phyloP scores from a whole-genome alignment of 495 filamentous ascomycete species.

The Hypoxylon fuscum region DNA sequence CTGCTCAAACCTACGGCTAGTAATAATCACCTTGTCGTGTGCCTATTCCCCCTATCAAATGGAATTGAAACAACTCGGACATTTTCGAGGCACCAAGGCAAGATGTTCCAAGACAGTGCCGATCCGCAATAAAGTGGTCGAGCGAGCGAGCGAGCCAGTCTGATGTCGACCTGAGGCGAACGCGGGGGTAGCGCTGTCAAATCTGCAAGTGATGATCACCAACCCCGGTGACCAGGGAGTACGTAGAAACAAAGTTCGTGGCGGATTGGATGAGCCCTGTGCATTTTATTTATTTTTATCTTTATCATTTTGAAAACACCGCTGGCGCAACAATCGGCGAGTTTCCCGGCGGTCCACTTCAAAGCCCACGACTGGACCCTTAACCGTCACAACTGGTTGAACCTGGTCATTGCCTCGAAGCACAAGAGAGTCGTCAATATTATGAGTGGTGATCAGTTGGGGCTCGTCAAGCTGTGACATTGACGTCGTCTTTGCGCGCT shows the following conservation, averaged over 20 bases:
- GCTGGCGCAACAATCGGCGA: conserved; percentile 13
- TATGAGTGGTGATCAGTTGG: conserved; percentile 15
- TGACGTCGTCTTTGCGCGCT: conserved; percentile 11
- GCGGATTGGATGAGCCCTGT: conserved; percentile 25
- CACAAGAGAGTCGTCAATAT: conserved; percentile 10
- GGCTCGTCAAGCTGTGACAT: conserved; percentile 3
- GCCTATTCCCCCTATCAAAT: conserved; percentile 31
- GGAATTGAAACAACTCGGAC: conserved; percentile 22
- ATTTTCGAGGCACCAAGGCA: conserved; percentile 26
- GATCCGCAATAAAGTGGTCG: conserved; percentile 19
- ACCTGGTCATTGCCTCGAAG: conserved; percentile 6
- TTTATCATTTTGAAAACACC: conserved; percentile 19
- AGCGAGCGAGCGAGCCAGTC: conserved; percentile 17
- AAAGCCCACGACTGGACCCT: conserved; percentile 7
- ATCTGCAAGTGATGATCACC: conserved; percentile 41
- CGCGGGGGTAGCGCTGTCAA: conserved; percentile 42
- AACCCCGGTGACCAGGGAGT: conserved; percentile 32
- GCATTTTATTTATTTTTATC: conserved; percentile 21
- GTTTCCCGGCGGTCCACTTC: conserved; percentile 9
- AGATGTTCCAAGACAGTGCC: conserved; percentile 26
- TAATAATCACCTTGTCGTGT: conserved; percentile 34
- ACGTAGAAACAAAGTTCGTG: conserved; percentile 23
- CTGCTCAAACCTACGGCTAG: conserved; percentile 36
- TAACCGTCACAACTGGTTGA: conserved; percentile 3
- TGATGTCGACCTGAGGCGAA: conserved; percentile 22